phyloP scores from a whole-genome alignment of 768 basidiomycete species.

The Phallus indusiatus region DNA sequence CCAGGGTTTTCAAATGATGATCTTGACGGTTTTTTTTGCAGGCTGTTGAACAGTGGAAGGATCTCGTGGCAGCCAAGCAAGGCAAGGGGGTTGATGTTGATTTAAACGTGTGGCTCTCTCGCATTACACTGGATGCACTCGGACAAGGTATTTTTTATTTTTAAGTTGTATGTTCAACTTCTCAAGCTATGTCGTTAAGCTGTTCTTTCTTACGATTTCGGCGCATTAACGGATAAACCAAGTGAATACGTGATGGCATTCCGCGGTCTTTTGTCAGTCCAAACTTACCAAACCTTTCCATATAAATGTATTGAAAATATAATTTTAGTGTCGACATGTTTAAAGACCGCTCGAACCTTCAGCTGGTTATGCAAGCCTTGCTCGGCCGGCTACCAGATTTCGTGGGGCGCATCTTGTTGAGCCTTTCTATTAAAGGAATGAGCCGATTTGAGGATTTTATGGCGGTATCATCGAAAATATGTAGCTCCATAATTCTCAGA shows the following conservation, averaged over 20 bases:
- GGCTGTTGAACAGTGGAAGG: neutral
- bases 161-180: too few species aligned
- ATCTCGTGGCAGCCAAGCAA: neutral
- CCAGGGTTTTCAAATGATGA: neutral
- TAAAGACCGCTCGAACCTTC: neutral
- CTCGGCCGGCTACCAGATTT: neutral
- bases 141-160: neutral
- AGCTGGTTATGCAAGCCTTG: neutral
- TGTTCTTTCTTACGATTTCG: neutral
- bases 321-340: neutral
- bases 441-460: neutral
- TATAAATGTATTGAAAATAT: neutral
- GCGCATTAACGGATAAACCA: neutral
- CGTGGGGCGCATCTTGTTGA: neutral
- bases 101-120: constrained; percentile 1
- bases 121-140: constrained; percentile 3
- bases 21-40: neutral
- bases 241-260: neutral
- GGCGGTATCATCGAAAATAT: neutral
- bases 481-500: neutral
- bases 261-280: neutral
- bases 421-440: neutral
- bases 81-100: neutral
- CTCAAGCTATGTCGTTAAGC: neutral
- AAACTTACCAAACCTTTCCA: neutral